Evolutionary conservation across 2,329 filamentous ascomycete genomes (phyloP), one percentile per base, ranked within the genome.

Genomic region (Colletotrichum cereale): DNA sequence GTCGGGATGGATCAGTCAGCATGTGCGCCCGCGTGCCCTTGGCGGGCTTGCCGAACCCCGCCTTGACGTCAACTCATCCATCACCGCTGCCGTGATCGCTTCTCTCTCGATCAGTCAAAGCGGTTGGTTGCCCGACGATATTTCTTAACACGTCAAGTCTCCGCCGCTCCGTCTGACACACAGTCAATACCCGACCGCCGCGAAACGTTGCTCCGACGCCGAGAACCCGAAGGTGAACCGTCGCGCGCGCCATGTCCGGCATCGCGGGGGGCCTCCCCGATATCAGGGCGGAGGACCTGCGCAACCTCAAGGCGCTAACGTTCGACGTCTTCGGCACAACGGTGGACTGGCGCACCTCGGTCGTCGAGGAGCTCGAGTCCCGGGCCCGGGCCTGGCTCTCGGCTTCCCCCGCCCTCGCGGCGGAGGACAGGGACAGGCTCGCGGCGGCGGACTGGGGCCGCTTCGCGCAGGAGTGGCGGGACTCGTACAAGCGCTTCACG

Each of bases 321-420:
- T 94, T 94, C 77, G 92, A 95, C 81, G 88, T 94, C 76, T 95
- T 95, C 80, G 93, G 93, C 75, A 96, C 94, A 1, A 89, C 91
- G 73, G 93, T 96, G 56, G 87, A 96, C 83, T 96, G 93, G 93
- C 91, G 93, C 67, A 84, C 84, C 48, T 89, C 90, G 2, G 89
- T 96, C 26, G 88, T 86, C 18, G 82, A 85, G 11, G 88, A 89
- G 65, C 86, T 96, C 58, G 79, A 82, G 31, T 77, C 84, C 14
- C 84, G 85, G 48, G 86, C 89, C 18, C 78, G 81, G 36, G 80
- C 83, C 68, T 87, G 88, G 75, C 77, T 78, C 18, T 83, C 90
- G 40, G 82, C 85, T 21, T 75, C 83, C 12, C 74, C 80, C 7
- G 79, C 89, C 11, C 87, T 84, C 47, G 73, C 81, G 16, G 86